Evolutionary conservation across 2,329 filamentous ascomycete genomes (phyloP).

Genomic region (Fusarium hainanense): DNA sequence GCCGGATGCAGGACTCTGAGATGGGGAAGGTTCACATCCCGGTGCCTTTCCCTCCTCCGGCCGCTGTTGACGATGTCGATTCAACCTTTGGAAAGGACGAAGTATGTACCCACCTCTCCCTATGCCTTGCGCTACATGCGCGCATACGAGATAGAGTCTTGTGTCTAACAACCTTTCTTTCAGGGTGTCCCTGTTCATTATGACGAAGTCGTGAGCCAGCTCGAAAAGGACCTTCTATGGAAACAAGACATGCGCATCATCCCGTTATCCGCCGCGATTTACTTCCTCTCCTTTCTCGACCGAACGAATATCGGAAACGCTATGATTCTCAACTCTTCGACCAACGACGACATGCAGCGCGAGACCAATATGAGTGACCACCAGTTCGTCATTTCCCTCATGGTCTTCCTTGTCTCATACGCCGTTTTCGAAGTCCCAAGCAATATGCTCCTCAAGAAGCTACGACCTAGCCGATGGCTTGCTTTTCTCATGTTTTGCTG

Average conservation of each 20-base stretch:
- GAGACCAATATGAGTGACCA: conserved; percentile 70
- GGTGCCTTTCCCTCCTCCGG: conserved; percentile 43
- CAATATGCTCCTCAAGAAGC: conserved; percentile 73
- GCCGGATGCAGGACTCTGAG: conserved; percentile 30
- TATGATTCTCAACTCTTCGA: conserved; percentile 71
- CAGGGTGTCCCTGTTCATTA: conserved; percentile 38
- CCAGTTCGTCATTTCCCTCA: conserved; percentile 69
- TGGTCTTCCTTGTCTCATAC: conserved; percentile 71
- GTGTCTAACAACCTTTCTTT: conserved; percentile 23
- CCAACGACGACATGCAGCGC: conserved; percentile 69
- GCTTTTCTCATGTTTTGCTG: conserved; percentile 74
- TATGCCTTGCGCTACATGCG: not conserved
- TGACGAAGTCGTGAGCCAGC: conserved; percentile 40
- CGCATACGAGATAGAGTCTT: not conserved
- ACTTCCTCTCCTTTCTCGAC: conserved; percentile 75
- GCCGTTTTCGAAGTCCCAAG: conserved; percentile 72
- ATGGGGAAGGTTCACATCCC: conserved; percentile 39
- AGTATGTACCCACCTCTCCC: conserved; percentile 21
- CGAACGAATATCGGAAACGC: conserved; percentile 77
- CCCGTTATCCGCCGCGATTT: conserved; percentile 71
- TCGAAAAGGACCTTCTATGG: conserved; percentile 58
- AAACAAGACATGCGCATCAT: conserved; percentile 73
- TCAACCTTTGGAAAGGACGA: conserved; percentile 43
- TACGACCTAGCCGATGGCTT: conserved; percentile 71
- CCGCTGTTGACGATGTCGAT: conserved; percentile 44